A percentile compares a stretch with the other conserved stretches of the same genome.
phyloP scores from a whole-genome alignment of 2,329 filamentous ascomycete genomes.

The Dactylonectria macrodidyma region DNA sequence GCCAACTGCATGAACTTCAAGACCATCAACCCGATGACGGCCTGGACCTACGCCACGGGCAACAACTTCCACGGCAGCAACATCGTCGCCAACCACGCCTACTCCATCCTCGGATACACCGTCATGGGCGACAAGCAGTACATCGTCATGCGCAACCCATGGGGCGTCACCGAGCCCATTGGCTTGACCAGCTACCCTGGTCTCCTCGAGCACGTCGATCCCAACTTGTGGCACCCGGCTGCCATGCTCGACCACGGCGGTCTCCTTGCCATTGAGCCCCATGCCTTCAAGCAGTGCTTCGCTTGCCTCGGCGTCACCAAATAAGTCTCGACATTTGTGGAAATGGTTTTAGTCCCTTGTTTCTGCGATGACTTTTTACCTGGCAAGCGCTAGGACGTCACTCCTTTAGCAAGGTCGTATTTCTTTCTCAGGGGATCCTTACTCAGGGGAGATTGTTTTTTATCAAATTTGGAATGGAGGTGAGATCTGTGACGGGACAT shows the following conservation, averaged over 20 bases:
- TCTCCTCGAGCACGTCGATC: conserved; percentile 55
- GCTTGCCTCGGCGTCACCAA: conserved; percentile 46
- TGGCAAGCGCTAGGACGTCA: not conserved
- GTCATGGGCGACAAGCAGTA: conserved; percentile 56
- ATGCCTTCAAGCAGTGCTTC: conserved; percentile 56
- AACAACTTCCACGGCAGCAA: conserved; percentile 57
- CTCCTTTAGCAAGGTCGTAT: not conserved
- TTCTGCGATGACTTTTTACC: not conserved
- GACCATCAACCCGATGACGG: conserved; percentile 60
- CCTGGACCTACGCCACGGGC: conserved; percentile 58
- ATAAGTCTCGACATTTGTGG: conserved; percentile 46
- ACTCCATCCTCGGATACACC: conserved; percentile 58
- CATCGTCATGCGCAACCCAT: conserved; percentile 61
- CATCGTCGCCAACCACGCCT: conserved; percentile 62
- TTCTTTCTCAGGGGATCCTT: not conserved
- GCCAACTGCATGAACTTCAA: conserved; percentile 58
- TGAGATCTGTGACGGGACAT: not conserved
- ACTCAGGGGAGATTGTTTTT: not conserved
- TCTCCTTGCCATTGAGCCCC: conserved; percentile 54
- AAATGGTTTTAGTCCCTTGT: not conserved
- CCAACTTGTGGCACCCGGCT: conserved; percentile 55
- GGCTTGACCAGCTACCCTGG: conserved; percentile 58
- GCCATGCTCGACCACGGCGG: conserved; percentile 55
- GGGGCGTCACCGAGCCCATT: conserved; percentile 59
- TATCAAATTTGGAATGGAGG: not conserved